These are phyloP conservation scores for Paramyrothecium roridum DNA, from an alignment of 2,329 filamentous ascomycete species.

Conservation along the genomic window DNA sequence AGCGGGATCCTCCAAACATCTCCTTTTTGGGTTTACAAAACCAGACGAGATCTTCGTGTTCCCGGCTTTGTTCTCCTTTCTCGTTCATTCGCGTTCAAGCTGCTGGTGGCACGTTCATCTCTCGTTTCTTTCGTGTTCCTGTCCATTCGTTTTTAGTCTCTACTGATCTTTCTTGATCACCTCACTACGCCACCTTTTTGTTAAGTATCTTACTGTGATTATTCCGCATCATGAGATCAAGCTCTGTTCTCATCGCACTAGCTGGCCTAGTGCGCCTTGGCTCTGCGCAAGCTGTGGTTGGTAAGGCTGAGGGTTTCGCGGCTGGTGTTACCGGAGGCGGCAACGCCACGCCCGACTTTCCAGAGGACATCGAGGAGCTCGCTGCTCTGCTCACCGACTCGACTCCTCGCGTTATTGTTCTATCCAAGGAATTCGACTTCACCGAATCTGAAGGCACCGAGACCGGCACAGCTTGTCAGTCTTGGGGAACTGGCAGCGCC, in stretches of 20 bases:
- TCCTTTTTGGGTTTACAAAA: too few relatives aligned
- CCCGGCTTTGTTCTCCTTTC: too few relatives aligned
- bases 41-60: too few relatives aligned
- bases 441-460: conserved; percentile 18
- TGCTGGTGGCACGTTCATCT: too few relatives aligned
- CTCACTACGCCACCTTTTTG: too few relatives aligned
- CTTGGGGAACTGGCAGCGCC: conserved; percentile 12
- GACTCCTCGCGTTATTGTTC: conserved; percentile 29
- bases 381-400: conserved; percentile 12
- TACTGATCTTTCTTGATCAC: too few relatives aligned
- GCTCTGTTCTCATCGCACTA: neutral
- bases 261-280: neutral
- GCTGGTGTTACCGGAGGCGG: conserved; percentile 11
- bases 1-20: too few relatives aligned
- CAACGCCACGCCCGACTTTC: conserved; percentile 7
- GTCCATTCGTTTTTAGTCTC: too few relatives aligned
- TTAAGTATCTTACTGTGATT: too few relatives aligned
- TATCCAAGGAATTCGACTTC: conserved; percentile 26
- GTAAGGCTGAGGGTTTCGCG: conserved; percentile 9
- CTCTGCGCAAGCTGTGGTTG: conserved; percentile 4
- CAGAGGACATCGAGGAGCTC: conserved; percentile 9
- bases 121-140: too few relatives aligned
- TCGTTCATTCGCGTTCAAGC: too few relatives aligned
- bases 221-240: conserved; percentile 1
- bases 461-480: conserved; percentile 11